Evolutionary conservation across 805 yeast species (phyloP).

Genomic region (Ogataea haglerorum): DNA sequence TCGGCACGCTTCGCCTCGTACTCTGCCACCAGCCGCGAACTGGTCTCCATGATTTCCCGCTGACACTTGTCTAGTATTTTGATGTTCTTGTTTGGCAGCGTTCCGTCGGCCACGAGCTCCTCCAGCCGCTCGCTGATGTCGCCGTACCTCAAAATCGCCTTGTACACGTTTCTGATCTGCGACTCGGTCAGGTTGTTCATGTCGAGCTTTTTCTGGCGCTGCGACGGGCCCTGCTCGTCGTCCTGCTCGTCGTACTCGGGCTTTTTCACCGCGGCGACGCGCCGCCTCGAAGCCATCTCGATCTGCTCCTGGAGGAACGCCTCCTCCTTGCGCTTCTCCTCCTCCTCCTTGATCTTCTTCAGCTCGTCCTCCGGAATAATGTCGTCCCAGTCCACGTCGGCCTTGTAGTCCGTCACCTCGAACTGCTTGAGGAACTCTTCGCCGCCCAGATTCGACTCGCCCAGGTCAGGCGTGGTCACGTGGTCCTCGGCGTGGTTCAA

Average conservation of each 20-base stretch:
- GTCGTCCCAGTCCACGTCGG: conserved; percentile 98
- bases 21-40: conserved; percentile 56
- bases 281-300: conserved; percentile 78
- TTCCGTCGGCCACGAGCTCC: conserved; percentile 83
- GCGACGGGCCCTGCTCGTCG: conserved; percentile 35
- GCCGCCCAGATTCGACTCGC: conserved; percentile 97
- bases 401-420: conserved; percentile 97
- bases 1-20: conserved; percentile 64
- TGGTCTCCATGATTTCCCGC: conserved; percentile 61
- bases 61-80: conserved; percentile 73
- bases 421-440: conserved; percentile 96
- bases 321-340: conserved; percentile 81
- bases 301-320: conserved; percentile 84
- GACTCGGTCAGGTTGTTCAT: conserved; percentile 67
- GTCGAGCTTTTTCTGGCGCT: conserved; percentile 37
- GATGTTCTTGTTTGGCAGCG: conserved; percentile 79
- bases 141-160: conserved; percentile 79
- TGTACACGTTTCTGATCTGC: conserved; percentile 82
- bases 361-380: conserved; percentile 95
- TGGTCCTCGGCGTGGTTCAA: conserved; percentile 97
- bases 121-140: conserved; percentile 77
- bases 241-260: conserved; percentile 39
- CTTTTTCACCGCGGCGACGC: conserved; percentile 60
- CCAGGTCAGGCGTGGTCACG: conserved; percentile 90
- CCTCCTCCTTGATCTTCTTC: conserved; percentile 84